phyloP scores from a whole-genome alignment of 306 rosid species.

The Calophaca sinica region DNA sequence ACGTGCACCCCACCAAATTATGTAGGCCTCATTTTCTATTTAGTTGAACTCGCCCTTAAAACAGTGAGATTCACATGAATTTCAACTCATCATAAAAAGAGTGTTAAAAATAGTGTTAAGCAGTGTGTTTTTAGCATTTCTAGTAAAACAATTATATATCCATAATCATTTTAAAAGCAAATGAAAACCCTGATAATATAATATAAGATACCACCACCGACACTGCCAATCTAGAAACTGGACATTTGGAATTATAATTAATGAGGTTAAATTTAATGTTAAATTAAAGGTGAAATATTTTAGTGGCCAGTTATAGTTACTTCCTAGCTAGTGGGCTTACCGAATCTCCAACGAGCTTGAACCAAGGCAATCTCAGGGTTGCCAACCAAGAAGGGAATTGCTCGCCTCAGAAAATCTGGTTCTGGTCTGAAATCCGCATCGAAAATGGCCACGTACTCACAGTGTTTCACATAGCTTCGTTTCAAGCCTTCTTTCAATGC shows the following conservation, averaged over 20 bases:
- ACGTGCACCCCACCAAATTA: no score
- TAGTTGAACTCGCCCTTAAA: no score
- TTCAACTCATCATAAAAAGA: no score
- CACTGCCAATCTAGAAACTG: slow-evolving; percentile 35
- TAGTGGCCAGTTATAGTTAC: no score
- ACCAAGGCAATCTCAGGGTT: slow-evolving; percentile 76
- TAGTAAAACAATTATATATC: no score
- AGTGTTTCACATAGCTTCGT: slow-evolving; percentile 80
- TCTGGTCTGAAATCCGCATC: slow-evolving; percentile 91
- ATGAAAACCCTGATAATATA: neutral
- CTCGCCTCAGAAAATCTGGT: slow-evolving; percentile 72
- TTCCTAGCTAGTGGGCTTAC: slow-evolving; percentile 45
- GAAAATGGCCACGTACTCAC: slow-evolving; percentile 82
- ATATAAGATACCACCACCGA: slow-evolving; percentile 52
- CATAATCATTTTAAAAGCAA: neutral
- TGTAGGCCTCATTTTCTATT: no score
- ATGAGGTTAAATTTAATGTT: slow-evolving; percentile 7
- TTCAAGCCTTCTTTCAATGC: slow-evolving; percentile 88
- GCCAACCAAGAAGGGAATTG: slow-evolving; percentile 78
- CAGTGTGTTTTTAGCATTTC: no score
- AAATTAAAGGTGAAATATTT: neutral
- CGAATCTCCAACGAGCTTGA: slow-evolving; percentile 98
- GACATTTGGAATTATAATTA: neutral
- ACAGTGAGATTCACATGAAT: no score
- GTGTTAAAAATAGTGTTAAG: no score